A percentile compares a stretch with the other conserved stretches of the same genome.
phyloP scores from a whole-genome alignment of 1,139 yeast species.

The Debaryomyces psychrophilus region DNA sequence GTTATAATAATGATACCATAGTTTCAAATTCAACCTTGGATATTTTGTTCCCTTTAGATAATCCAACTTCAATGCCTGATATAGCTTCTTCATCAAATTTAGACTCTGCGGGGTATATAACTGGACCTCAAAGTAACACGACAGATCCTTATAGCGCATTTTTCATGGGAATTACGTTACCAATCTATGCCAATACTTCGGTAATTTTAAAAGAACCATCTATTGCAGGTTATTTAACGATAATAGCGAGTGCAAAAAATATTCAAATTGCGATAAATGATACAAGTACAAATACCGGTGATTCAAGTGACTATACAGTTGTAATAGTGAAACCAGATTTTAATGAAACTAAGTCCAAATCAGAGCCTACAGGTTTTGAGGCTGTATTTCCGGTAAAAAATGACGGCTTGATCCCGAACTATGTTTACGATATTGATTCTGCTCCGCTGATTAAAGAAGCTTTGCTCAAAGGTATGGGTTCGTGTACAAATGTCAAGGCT shows the following conservation, averaged over 20 bases:
- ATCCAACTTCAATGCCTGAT: slow-evolving; percentile 47
- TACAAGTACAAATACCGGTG: slow-evolving; percentile 26
- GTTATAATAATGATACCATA: slow-evolving; percentile 33
- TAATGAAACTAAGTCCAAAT: slow-evolving; percentile 16
- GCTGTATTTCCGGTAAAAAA: slow-evolving; percentile 35
- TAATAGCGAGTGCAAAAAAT: slow-evolving; percentile 61
- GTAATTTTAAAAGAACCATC: slow-evolving; percentile 61
- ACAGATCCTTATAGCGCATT: slow-evolving; percentile 34
- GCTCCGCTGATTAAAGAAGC: slow-evolving; percentile 47
- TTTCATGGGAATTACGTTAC: slow-evolving; percentile 64
- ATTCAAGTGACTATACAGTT: slow-evolving; percentile 33
- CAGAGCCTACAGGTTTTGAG: slow-evolving; percentile 34
- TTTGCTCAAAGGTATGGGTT: slow-evolving; percentile 47
- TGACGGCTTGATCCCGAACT: slow-evolving; percentile 23
- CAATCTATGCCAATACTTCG: slow-evolving; percentile 74
- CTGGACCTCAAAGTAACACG: slow-evolving; percentile 60
- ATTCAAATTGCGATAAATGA: slow-evolving; percentile 55
- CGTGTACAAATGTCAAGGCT: slow-evolving; percentile 47
- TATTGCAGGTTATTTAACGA: slow-evolving; percentile 72
- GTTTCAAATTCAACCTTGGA: slow-evolving; percentile 37
- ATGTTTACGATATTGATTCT: slow-evolving; percentile 30
- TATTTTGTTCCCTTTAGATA: slow-evolving; percentile 56
- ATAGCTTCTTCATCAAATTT: slow-evolving; percentile 19
- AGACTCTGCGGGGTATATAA: slow-evolving; percentile 45
- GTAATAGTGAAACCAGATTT: slow-evolving; percentile 38